Evolutionary conservation across 2,329 filamentous ascomycete species (phyloP), one percentile per base, ranked within the genome.

Genomic region (Pseudocercospora pini-densiflorae): DNA sequence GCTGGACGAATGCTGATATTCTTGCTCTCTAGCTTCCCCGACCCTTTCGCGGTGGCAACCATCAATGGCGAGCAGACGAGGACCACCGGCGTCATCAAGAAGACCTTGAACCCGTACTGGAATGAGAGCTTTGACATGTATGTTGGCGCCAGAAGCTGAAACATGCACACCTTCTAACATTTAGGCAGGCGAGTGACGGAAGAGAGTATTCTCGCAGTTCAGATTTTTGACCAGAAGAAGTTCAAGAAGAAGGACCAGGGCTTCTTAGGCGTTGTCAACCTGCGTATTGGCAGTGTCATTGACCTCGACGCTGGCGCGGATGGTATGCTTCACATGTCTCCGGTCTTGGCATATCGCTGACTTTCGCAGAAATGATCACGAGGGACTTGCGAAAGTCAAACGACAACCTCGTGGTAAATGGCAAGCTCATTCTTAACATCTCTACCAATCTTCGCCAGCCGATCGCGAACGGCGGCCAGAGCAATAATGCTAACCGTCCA

Each of bases 221-320:
- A 99, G 79, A 97, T 99, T 63, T 99, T 99, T 78, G 95, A 99
- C 81, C 95, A 99, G 82, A 97, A 97, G 85, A 99, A 99, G 83
- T 99, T 99, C 84, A 99, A 99, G 86, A 99, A 99, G 88, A 99
- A 98, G 93, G 95, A 99, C 75, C 95, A 99, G 79, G 95, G 95
- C 8, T 99, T 99, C 78, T 86, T 99, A 6, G 95, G 95, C 65
- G 95, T 99, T 62, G 97, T 99, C 77, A 99, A 99, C 79, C 91
- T 99, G 74, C 90, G 94, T 66, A 91, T 99, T 72, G 95, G 95
- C 74, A 94, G 96, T 85, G 91, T 95, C 45, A 93, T 99, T 73
- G 94, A 97, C 78, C 84, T 99, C 71, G 90, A 92, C 70, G 88
- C 92, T 65, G 93, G 94, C 65, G 92, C 93, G 70, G 95, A 98